Evolutionary conservation across 2,329 filamentous ascomycete species (phyloP).

Genomic region (Didymella pinodella): DNA sequence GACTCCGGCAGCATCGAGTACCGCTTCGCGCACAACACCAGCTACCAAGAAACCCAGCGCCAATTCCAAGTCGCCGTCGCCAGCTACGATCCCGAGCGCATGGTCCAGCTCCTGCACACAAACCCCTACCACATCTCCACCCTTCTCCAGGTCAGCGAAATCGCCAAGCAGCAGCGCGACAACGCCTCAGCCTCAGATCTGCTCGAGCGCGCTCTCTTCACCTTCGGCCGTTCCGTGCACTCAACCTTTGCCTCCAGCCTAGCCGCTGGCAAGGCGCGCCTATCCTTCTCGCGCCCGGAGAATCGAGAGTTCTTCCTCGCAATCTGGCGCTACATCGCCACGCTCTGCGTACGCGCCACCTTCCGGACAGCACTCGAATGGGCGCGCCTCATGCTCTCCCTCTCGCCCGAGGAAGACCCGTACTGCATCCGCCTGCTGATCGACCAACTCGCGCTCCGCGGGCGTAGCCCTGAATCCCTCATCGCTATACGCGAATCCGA

Average conservation of each 20-base stretch:
- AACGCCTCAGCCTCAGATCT: constrained; percentile 85
- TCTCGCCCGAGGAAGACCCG: constrained; percentile 77
- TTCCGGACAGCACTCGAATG: constrained; percentile 94
- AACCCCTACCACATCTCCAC: constrained; percentile 93
- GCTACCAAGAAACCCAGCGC: constrained; percentile 77
- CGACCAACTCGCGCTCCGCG: constrained; percentile 84
- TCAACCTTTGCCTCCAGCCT: constrained; percentile 81
- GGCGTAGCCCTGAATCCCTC: constrained; percentile 78
- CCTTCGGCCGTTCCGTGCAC: constrained; percentile 87
- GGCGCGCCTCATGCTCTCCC: constrained; percentile 81
- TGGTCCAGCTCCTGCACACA: constrained; percentile 76
- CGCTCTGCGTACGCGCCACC: constrained; percentile 87
- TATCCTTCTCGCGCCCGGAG: constrained; percentile 82
- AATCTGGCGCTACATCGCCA: constrained; percentile 86
- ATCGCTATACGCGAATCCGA: constrained; percentile 69
- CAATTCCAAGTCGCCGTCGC: constrained; percentile 83
- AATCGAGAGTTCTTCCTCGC: constrained; percentile 94
- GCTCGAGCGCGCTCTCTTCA: constrained; percentile 89
- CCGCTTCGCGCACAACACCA: constrained; percentile 75
- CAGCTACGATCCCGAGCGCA: constrained; percentile 80
- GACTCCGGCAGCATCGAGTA: constrained; percentile 73
- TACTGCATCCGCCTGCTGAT: constrained; percentile 83
- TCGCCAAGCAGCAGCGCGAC: constrained; percentile 91
- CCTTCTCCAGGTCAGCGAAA: constrained; percentile 90
- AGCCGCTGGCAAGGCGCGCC: constrained; percentile 76